A percentile compares a stretch with the other conserved stretches of the same genome.
phyloP scores from a whole-genome alignment of 108 stramenopile species.

The Fistulifera solaris region DNA sequence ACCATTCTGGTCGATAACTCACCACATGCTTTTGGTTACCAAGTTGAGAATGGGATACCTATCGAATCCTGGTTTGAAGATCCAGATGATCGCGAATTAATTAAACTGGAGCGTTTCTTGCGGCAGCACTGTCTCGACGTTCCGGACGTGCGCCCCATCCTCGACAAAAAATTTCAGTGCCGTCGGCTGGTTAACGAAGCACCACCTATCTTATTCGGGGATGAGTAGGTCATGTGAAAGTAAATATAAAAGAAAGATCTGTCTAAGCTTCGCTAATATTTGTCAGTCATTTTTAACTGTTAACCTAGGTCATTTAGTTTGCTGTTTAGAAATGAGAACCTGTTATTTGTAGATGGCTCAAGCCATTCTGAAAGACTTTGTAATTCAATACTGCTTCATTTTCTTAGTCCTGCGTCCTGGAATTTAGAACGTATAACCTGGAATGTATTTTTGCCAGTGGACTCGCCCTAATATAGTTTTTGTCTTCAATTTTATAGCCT shows the following conservation, averaged over 20 bases:
- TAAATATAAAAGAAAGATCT: background rate
- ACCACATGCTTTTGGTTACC: slow-evolving; percentile 90
- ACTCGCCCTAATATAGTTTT: too few species aligned
- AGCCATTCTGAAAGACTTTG: too few species aligned
- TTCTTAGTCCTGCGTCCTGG: too few species aligned
- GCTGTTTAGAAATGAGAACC: too few species aligned
- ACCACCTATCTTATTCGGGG: background rate
- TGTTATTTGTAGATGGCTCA: too few species aligned
- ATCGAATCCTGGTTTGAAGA: slow-evolving; percentile 99
- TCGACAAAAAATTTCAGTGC: slow-evolving; percentile 65
- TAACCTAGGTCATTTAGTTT: too few species aligned
- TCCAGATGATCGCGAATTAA: slow-evolving; percentile 79
- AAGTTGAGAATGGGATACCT: slow-evolving; percentile 95
- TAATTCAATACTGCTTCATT: too few species aligned
- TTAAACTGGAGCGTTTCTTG: slow-evolving; percentile 85
- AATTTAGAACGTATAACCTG: too few species aligned
- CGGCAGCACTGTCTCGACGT: slow-evolving; percentile 19
- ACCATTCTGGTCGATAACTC: slow-evolving; percentile 93
- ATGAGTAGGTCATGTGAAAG: background rate
- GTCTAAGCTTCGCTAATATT: too few species aligned
- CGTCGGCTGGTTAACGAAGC: slow-evolving; percentile 44
- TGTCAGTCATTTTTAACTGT: too few species aligned
- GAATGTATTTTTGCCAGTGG: too few species aligned
- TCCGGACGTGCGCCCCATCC: slow-evolving; percentile 68
- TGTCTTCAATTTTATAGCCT: too few species aligned